Conservation (phyloP, 2,329 filamentous ascomycete species). For the Escovopsis sp. region DNA sequence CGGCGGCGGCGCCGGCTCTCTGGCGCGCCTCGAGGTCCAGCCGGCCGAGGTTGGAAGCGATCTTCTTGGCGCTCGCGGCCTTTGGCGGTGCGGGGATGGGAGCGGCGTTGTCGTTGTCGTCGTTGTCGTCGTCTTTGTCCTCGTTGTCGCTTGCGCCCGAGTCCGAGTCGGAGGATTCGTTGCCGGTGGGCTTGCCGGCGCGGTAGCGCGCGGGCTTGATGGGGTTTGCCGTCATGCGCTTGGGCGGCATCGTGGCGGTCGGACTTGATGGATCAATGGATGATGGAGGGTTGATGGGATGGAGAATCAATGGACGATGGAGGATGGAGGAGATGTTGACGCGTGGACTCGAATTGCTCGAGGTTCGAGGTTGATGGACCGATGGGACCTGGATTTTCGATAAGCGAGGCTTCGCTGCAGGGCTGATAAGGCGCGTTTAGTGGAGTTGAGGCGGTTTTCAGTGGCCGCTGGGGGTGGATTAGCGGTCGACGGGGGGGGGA, state of each 20-base stretch:
- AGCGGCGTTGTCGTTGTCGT: conserved; percentile 14
- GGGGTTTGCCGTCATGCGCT: conserved; percentile 89
- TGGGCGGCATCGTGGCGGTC: conserved; percentile 43
- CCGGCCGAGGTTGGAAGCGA: conserved; percentile 38
- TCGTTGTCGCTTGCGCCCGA: conserved; percentile 31
- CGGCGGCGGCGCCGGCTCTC: conserved; percentile 31
- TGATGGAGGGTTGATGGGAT: not conserved
- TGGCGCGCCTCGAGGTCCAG: conserved; percentile 36
- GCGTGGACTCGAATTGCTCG: not conserved
- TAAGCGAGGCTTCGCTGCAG: no score
- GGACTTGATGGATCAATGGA: not conserved
- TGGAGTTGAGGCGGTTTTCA: no score
- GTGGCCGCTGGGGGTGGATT: no score
- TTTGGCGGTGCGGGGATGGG: conserved; percentile 41
- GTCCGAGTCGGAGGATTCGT: conserved; percentile 38
- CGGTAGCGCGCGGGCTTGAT: conserved; percentile 67
- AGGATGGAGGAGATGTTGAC: not conserved
- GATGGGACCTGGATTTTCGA: not conserved
- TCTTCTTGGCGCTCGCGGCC: conserved; percentile 39
- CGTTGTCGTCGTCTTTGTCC: conserved; percentile 19
- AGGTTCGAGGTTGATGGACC: not conserved
- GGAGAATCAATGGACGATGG: not conserved
- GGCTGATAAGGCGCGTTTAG: no score
- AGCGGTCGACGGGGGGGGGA: no score
- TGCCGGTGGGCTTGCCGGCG: conserved; percentile 60